Evolutionary conservation across 129 eudicot genomes (phyloP).

Genomic region (Oenanthe sinensis): DNA sequence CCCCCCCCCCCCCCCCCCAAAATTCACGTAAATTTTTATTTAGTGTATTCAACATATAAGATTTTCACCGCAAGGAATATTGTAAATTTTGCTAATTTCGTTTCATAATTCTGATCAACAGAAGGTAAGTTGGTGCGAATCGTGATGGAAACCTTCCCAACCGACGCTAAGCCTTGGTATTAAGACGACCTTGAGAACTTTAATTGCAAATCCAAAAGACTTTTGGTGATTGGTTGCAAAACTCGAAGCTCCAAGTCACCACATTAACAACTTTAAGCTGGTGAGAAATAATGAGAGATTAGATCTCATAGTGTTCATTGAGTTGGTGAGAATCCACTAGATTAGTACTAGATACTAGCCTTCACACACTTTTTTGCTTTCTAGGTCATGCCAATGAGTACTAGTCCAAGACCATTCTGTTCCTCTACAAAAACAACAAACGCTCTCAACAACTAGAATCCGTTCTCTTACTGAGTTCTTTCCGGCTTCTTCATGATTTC

Average conservation of each 20-base stretch:
- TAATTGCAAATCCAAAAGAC: neutral
- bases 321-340: neutral
- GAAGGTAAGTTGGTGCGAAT: neutral
- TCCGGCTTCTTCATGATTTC: neutral
- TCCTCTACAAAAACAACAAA: neutral
- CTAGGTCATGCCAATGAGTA: neutral
- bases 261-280: neutral
- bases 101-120: neutral
- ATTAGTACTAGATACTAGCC: neutral
- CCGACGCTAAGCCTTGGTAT: no score
- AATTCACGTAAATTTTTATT: no score
- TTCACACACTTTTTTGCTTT: neutral
- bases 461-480: neutral
- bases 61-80: no score
- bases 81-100: no score
- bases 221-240: no score
- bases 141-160: neutral
- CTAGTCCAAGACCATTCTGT: neutral
- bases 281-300: neutral
- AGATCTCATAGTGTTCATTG: no score
- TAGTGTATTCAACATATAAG: no score
- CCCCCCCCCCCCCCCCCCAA: no score
- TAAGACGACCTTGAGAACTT: no score
- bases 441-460: neutral
- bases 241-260: neutral